Evolutionary conservation across 1,139 yeast species (phyloP).

Genomic region (Protomyces arabidopsidicola): DNA sequence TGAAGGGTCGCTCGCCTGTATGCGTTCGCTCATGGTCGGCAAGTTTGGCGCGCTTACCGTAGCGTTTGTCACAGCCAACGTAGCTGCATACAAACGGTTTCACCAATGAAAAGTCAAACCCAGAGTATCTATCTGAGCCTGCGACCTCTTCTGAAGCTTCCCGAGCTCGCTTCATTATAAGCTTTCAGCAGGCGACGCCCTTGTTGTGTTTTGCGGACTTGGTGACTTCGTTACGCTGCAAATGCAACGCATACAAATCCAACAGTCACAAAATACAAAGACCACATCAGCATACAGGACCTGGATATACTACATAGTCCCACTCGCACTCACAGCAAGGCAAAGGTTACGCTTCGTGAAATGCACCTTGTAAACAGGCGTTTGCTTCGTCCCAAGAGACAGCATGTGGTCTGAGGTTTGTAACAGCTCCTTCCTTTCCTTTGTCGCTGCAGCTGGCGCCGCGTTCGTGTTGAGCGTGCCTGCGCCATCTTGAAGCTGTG

Average conservation of each 20-base stretch:
- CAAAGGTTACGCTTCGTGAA: slow-evolving; percentile 78
- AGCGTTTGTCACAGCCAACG: slow-evolving; percentile 64
- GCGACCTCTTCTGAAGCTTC: background rate
- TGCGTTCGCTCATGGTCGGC: slow-evolving; percentile 80
- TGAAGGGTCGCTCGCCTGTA: slow-evolving; percentile 71
- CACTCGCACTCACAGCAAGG: slow-evolving; percentile 13
- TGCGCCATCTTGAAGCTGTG: slow-evolving; percentile 47
- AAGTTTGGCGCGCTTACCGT: slow-evolving; percentile 72
- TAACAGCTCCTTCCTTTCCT: slow-evolving; percentile 28
- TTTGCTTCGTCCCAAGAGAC: slow-evolving; percentile 85
- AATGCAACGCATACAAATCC: too few relatives aligned
- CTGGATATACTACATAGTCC: slow-evolving; percentile 9
- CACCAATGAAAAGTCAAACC: background rate
- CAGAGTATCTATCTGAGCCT: background rate
- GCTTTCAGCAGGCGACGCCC: background rate
- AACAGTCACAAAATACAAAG: background rate
- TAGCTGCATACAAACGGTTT: slow-evolving; percentile 23
- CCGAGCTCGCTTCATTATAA: background rate
- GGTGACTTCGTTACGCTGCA: too few relatives aligned
- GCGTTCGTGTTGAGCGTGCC: slow-evolving; percentile 26
- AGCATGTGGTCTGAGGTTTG: slow-evolving; percentile 80
- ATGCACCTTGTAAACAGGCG: slow-evolving; percentile 89
- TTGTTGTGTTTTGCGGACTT: background rate
- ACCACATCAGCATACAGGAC: background rate
- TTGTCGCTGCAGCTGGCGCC: slow-evolving; percentile 35